Evolutionary conservation across 2,329 filamentous ascomycete genomes (phyloP).

Genomic region (Cordyceps cateniannulata): DNA sequence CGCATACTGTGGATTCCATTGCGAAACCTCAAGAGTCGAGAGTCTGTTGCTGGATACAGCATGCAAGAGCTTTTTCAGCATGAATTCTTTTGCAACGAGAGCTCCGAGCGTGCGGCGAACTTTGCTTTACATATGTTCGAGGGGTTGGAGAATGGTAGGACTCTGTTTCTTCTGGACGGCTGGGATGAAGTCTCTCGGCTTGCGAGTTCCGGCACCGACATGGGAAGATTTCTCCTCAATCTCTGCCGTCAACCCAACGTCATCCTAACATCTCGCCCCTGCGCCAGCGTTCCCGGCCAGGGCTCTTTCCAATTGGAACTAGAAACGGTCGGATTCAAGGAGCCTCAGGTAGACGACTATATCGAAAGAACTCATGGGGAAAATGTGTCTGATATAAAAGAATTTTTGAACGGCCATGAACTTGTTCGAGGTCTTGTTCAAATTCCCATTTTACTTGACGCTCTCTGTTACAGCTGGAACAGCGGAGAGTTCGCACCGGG

Average conservation of each 20-base stretch:
- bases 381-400: conserved; percentile 14
- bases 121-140: not conserved
- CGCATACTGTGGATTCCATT: conserved; percentile 34
- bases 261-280: conserved; percentile 35
- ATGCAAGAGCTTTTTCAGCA: conserved; percentile 16
- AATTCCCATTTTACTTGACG: conserved; percentile 40
- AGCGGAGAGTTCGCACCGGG: conserved; percentile 5
- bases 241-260: conserved; percentile 17
- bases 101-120: no score
- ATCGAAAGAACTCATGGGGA: conserved; percentile 26
- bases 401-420: conserved; percentile 26
- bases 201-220: not conserved
- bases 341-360: not conserved
- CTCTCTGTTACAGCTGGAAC: conserved; percentile 33
- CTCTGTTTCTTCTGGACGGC: conserved; percentile 36
- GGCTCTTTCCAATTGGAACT: conserved; percentile 11
- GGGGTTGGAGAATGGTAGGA: conserved; percentile 15
- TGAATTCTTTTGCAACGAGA: conserved; percentile 17
- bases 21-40: conserved; percentile 24
- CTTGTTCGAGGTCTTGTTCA: conserved; percentile 30
- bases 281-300: conserved; percentile 12
- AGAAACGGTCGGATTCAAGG: not conserved
- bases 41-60: not conserved
- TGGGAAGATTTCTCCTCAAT: not conserved
- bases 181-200: conserved; percentile 32